Percentiles rank a stretch among this genome's conserved stretches.
Conservation (phyloP, 495 filamentous ascomycete genomes). For the Penicillium bialowiezense region DNA sequence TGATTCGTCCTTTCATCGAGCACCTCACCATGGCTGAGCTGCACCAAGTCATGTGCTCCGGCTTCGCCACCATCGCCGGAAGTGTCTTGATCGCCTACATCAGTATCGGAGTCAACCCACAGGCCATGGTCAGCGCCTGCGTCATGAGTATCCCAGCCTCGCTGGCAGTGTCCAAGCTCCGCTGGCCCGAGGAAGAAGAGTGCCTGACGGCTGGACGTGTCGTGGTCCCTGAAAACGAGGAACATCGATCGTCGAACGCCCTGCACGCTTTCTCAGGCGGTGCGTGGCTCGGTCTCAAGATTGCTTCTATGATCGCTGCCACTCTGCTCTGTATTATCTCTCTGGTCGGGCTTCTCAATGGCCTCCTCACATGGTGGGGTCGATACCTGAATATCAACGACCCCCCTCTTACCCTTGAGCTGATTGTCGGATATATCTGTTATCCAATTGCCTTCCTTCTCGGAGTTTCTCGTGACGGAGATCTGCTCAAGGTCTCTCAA, state of each 20-base stretch:
- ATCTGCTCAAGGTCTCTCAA: slow-evolving; percentile 70
- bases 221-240: slow-evolving; percentile 68
- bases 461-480: slow-evolving; percentile 70
- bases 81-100: slow-evolving; percentile 80
- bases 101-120: slow-evolving; percentile 71
- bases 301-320: slow-evolving; percentile 78
- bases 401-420: slow-evolving; percentile 65
- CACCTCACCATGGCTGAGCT: slow-evolving; percentile 81
- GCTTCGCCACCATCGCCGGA: slow-evolving; percentile 66
- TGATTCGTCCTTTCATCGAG: slow-evolving; percentile 81
- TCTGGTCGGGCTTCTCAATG: slow-evolving; percentile 71
- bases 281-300: slow-evolving; percentile 85
- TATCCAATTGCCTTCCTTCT: slow-evolving; percentile 84
- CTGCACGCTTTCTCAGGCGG: slow-evolving; percentile 86
- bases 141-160: slow-evolving; percentile 93
- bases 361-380: slow-evolving; percentile 86
- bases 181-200: slow-evolving; percentile 84
- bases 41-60: slow-evolving; percentile 86
- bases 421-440: slow-evolving; percentile 79
- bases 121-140: slow-evolving; percentile 81
- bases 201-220: slow-evolving; percentile 76
- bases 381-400: slow-evolving; percentile 72
- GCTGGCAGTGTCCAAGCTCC: slow-evolving; percentile 80
- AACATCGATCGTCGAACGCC: slow-evolving; percentile 68
- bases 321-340: slow-evolving; percentile 84